Percentiles rank a stretch among this genome's conserved stretches.
These are phyloP conservation scores for Gossypium aridum DNA, from an alignment of 441 rosid species.

Conservation along the genomic window DNA sequence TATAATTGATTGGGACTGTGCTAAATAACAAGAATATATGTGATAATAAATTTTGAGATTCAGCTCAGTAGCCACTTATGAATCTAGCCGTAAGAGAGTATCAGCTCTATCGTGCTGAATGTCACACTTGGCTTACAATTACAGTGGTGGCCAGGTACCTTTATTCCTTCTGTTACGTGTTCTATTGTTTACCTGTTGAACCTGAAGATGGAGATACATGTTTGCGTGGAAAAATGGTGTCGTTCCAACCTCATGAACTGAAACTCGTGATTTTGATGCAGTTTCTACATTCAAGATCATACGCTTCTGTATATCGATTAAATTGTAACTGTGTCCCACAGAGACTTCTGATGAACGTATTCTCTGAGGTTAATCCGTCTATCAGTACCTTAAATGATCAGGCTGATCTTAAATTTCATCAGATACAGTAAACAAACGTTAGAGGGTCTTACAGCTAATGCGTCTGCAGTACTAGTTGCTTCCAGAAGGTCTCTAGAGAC, in stretches of 20 bases:
- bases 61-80: neutral
- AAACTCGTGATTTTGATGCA: slow-evolving; percentile 42
- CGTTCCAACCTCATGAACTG: slow-evolving; percentile 30
- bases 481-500: slow-evolving; percentile 53
- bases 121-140: neutral
- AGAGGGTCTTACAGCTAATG: slow-evolving; percentile 27
- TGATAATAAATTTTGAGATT: neutral
- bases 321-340: slow-evolving; percentile 50
- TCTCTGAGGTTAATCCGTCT: slow-evolving; percentile 25
- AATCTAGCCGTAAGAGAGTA: neutral
- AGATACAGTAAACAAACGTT: neutral
- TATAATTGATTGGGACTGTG: neutral
- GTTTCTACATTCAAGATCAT: slow-evolving; percentile 45
- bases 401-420: neutral
- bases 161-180: neutral
- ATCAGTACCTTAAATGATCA: slow-evolving; percentile 2
- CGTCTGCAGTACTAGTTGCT: slow-evolving; percentile 43
- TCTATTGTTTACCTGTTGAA: slow-evolving; percentile 31
- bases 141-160: neutral
- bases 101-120: neutral
- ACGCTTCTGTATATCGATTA: slow-evolving; percentile 26
- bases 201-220: slow-evolving; percentile 42
- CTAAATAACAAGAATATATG: neutral
- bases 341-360: slow-evolving; percentile 38
- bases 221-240: slow-evolving; percentile 47